Evolutionary conservation across 1,284 basidiomycete genomes (phyloP).

Genomic region (Albatrellus sp.): DNA sequence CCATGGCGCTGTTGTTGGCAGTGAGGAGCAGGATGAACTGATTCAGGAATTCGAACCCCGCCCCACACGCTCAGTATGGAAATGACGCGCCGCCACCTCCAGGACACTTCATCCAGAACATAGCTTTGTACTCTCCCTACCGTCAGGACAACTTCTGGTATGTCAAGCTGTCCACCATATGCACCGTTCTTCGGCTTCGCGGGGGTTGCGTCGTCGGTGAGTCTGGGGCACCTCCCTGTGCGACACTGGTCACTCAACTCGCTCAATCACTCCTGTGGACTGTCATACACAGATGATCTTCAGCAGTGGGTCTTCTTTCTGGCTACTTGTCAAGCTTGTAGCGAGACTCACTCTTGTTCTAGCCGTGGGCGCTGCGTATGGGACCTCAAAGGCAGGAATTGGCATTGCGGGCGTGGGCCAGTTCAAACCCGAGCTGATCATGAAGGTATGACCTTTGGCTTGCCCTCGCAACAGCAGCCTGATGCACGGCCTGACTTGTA

Average conservation of each 20-base stretch:
- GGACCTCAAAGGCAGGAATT: constrained; percentile 95
- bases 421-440: constrained; percentile 92
- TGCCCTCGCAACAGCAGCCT: neutral
- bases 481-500: neutral
- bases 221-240: constrained; percentile 17
- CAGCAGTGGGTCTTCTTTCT: constrained; percentile 52
- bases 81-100: neutral
- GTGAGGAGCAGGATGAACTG: too few species aligned
- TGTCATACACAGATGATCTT: constrained; percentile 59
- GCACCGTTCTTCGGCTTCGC: constrained; percentile 82
- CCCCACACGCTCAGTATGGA: too few species aligned
- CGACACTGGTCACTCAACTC: neutral
- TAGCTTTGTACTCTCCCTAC: neutral
- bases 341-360: constrained; percentile 6
- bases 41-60: too few species aligned
- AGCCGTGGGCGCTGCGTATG: constrained; percentile 93
- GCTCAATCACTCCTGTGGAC: constrained; percentile 5
- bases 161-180: constrained; percentile 59
- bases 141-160: constrained; percentile 5
- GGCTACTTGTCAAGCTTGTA: neutral
- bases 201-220: constrained; percentile 69
- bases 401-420: constrained; percentile 94
- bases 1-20: constrained; percentile 34
- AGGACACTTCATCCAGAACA: neutral
- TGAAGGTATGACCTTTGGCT: constrained; percentile 59